Evolutionary conservation across 306 rosid species (phyloP), one percentile per base, ranked within the genome.

Genomic region (Echinosophora koreensis): DNA sequence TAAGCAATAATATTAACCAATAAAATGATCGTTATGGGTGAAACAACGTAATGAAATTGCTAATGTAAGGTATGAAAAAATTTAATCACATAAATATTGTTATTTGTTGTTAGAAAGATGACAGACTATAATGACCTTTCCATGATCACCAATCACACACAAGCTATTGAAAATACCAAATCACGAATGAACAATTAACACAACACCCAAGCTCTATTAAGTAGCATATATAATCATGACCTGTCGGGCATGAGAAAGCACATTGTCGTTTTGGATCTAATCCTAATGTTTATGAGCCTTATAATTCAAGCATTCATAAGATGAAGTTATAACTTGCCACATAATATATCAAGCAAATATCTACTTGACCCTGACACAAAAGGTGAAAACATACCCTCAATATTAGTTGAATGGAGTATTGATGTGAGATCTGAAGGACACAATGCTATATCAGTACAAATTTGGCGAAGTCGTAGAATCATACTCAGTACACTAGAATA

Each of bases 401-500:
- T 83, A 66, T 49, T 70, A 81, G 62, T 66, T 8, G 87, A 76
- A 73, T 88, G 86, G 46, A 84, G 70, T 55, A 83, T 39, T 3
- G 90, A 87, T 66, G 60, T 80, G 78, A 81, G 82, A 81, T 87
- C 83, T 60, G 85, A 74, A 15, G 97, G 93, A 77, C 93, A 91
- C 90, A 91, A 73, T 0, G 93, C 84, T 37, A 44, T 44, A 80
- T 93, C 90, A 39, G 87, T 80, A 80, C 98, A 93, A 71, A 93
- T 88, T 83, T 93, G 98, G 41, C 97, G 93, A 67, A 93, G 98
- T 56, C 88, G 86, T 73, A 89, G 74, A 81, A 91, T 80, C 52
- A 80, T 84, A 84, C 94, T 76, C 8, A 90, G 88, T 32, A 93
- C 38, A 15, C 88, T 74, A 9, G 91, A 77, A 78, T 85, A 88